Conservation (phyloP, 116 monocot species). For the Zostera marina region DNA sequence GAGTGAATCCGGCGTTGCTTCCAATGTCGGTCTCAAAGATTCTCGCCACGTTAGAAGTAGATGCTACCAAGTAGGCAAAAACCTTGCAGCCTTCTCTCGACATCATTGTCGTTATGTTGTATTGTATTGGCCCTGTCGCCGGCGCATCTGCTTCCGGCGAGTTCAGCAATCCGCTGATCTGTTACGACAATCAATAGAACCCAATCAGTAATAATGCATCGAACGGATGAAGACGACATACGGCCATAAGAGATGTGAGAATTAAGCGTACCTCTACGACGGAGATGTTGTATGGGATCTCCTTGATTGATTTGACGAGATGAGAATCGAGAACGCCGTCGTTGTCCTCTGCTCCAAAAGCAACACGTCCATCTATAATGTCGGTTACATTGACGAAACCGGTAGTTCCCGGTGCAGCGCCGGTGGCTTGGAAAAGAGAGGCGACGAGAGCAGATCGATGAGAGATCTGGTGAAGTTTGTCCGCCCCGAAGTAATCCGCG, state of each 20-base stretch:
- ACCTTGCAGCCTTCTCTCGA: conserved; percentile 36
- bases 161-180: conserved; percentile 29
- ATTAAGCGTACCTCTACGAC: conserved; percentile 33
- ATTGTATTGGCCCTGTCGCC: conserved; percentile 25
- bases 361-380: conserved; percentile 41
- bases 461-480: conserved; percentile 85
- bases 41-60: conserved; percentile 21
- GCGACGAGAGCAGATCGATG: conserved; percentile 33
- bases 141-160: conserved; percentile 78
- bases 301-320: conserved; percentile 56
- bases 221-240: too few species aligned
- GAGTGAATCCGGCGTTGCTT: conserved; percentile 32
- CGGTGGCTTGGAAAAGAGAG: conserved; percentile 72
- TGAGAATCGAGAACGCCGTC: conserved; percentile 10
- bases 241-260: not conserved
- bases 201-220: too few species aligned
- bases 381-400: conserved; percentile 80
- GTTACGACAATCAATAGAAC: too few species aligned
- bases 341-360: conserved; percentile 29
- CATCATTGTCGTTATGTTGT: conserved; percentile 49
- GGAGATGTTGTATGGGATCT: conserved; percentile 47
- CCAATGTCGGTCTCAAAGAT: conserved; percentile 22
- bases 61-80: conserved; percentile 31
- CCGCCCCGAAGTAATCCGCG: conserved; percentile 74
- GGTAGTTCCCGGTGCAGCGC: conserved; percentile 48